phyloP scores from a whole-genome alignment of 176 grass and related monocot species.

The Paspalum notatum region DNA sequence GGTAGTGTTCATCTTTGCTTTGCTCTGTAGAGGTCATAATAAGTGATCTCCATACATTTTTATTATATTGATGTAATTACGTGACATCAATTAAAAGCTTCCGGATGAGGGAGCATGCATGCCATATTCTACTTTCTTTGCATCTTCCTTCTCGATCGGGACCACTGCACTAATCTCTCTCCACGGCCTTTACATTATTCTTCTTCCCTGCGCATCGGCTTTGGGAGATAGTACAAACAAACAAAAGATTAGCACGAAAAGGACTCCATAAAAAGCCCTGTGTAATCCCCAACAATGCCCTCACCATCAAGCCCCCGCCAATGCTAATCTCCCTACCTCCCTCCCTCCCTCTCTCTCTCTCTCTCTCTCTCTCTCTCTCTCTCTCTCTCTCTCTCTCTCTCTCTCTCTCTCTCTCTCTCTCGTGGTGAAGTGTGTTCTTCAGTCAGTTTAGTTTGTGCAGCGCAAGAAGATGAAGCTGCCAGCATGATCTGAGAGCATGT shows the following conservation, averaged over 20 bases:
- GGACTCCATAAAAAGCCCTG: constrained; percentile 47
- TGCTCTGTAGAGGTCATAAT: too few relatives aligned
- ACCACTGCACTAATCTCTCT: constrained; percentile 18
- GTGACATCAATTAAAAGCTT: too few relatives aligned
- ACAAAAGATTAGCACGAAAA: constrained; percentile 30
- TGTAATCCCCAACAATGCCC: constrained; percentile 26
- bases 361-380: constrained; percentile 22
- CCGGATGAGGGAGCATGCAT: too few relatives aligned
- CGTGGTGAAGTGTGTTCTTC: constrained; percentile 11
- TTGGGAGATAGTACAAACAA: constrained; percentile 30
- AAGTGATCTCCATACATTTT: too few relatives aligned
- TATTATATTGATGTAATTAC: too few relatives aligned
- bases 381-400: constrained; percentile 23
- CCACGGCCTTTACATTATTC: constrained; percentile 38
- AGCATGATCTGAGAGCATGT: constrained; percentile 67
- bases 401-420: constrained; percentile 22
- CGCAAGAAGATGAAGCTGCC: constrained; percentile 70
- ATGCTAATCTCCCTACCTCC: background rate
- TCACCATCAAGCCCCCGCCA: constrained; percentile 28
- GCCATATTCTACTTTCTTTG: constrained; percentile 37
- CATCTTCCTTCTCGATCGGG: constrained; percentile 5
- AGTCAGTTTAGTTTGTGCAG: constrained; percentile 27
- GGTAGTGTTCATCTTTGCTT: too few relatives aligned
- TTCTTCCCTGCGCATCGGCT: constrained; percentile 20
- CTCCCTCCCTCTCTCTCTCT: constrained; percentile 22